Evolutionary conservation across 75 land plant species (phyloP).

Genomic region (Picea glauca): DNA sequence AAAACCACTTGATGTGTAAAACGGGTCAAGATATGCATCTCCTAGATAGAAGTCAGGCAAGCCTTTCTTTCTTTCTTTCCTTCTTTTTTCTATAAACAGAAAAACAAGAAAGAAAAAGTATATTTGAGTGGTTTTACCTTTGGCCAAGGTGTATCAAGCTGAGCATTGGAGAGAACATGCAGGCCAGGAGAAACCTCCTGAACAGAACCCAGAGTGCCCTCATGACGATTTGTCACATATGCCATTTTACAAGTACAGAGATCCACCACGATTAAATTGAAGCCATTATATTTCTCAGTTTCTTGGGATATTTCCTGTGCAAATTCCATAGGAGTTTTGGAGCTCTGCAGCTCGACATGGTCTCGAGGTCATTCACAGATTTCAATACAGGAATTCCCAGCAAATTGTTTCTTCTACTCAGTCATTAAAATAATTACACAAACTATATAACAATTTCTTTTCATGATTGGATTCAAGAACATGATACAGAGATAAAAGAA

Average conservation of each 20-base stretch:
- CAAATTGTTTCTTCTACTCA: too few species aligned
- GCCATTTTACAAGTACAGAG: constrained; percentile 56
- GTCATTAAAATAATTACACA: too few species aligned
- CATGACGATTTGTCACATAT: constrained; percentile 70
- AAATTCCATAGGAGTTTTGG: constrained; percentile 65
- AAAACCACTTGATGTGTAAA: neutral
- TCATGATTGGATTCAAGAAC: too few species aligned
- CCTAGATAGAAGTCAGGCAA: neutral
- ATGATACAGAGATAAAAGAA: too few species aligned
- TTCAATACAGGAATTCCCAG: too few species aligned
- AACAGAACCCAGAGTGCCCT: constrained; percentile 25
- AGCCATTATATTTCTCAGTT: constrained; percentile 67
- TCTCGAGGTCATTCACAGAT: neutral
- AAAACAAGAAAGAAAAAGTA: neutral
- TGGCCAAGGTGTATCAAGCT: constrained; percentile 81
- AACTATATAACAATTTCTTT: too few species aligned
- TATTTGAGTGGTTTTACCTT: constrained; percentile 36
- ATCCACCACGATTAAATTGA: constrained; percentile 85
- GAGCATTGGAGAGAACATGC: constrained; percentile 87
- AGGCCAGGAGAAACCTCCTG: constrained; percentile 67
- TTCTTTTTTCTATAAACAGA: neutral
- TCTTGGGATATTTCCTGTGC: constrained; percentile 48
- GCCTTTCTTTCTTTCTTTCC: neutral
- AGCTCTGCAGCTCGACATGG: constrained; percentile 34
- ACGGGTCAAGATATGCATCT: neutral